Percentiles rank a stretch among this genome's conserved stretches.
phyloP scores from a whole-genome alignment of 768 basidiomycete species.

The Gloeophyllum trabeum region DNA sequence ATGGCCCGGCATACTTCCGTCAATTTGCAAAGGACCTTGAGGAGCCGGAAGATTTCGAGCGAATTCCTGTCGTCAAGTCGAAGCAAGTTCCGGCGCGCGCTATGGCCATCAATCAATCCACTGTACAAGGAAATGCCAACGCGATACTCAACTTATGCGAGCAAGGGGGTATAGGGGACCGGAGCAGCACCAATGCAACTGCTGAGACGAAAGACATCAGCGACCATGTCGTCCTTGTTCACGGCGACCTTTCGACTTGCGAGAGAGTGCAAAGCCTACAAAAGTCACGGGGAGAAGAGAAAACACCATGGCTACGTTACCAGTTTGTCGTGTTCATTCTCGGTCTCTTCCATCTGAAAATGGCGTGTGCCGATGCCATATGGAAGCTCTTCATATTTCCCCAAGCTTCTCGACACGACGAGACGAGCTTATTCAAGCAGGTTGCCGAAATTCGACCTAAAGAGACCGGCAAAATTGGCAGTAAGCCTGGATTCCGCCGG shows the following conservation, averaged over 20 bases:
- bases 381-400: slow-evolving; percentile 10
- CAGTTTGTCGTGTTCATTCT: slow-evolving; percentile 22
- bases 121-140: slow-evolving; percentile 11
- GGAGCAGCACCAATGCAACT: not conserved
- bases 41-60: slow-evolving; percentile 8
- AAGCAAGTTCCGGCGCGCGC: slow-evolving; percentile 9
- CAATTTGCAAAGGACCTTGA: slow-evolving; percentile 2
- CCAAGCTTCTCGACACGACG: slow-evolving; percentile 1
- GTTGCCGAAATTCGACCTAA: slow-evolving; percentile 15
- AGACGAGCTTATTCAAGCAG: slow-evolving; percentile 11
- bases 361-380: slow-evolving; percentile 17
- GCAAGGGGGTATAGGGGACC: slow-evolving; percentile 9
- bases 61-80: slow-evolving; percentile 10
- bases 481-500: slow-evolving; percentile 18
- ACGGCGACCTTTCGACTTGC: slow-evolving; percentile 12
- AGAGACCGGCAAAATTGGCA: slow-evolving; percentile 18
- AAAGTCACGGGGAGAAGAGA: slow-evolving; percentile 14
- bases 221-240: slow-evolving; percentile 8
- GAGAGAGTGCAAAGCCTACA: slow-evolving; percentile 4
- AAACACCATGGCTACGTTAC: slow-evolving; percentile 15
- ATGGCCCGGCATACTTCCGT: slow-evolving; percentile 13
- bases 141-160: slow-evolving; percentile 13
- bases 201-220: slow-evolving; percentile 1
- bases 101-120: slow-evolving; percentile 12
- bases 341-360: slow-evolving; percentile 24